phyloP scores from a whole-genome alignment of 2,329 filamentous ascomycete genomes.

The Karstenula rhodostoma region DNA sequence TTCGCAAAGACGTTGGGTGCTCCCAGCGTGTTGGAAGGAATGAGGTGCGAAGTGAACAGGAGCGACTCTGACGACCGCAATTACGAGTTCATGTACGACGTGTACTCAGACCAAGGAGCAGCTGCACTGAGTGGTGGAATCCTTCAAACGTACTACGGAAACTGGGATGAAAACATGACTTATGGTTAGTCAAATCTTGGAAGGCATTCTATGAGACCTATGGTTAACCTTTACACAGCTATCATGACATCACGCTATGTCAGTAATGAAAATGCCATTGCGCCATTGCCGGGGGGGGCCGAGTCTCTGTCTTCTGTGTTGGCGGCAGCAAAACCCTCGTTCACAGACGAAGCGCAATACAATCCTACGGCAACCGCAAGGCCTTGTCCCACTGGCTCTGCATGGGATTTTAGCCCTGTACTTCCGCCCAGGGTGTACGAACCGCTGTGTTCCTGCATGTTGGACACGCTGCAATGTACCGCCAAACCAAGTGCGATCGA shows the following conservation, averaged over 20 bases:
- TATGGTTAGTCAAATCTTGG: neutral
- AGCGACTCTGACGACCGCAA: neutral
- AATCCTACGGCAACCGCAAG: neutral
- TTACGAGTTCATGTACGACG: neutral
- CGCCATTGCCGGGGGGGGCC: neutral
- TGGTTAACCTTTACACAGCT: neutral
- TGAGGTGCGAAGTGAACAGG: neutral
- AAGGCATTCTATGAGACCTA: neutral
- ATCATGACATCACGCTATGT: too few species aligned
- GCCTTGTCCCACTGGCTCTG: neutral
- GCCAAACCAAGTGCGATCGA: neutral
- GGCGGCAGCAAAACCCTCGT: neutral
- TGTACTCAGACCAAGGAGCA: neutral
- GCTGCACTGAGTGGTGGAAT: neutral
- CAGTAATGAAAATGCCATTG: neutral
- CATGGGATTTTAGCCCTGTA: neutral
- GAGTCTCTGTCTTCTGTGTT: neutral
- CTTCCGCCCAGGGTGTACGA: slow-evolving; percentile 10
- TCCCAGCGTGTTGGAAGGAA: neutral
- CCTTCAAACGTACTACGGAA: neutral
- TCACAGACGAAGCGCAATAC: neutral
- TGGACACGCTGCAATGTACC: slow-evolving; percentile 7
- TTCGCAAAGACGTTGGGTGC: neutral
- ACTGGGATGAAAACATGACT: neutral
- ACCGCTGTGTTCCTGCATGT: slow-evolving; percentile 14